These are phyloP conservation scores for Globisporangium parvum DNA, from an alignment of 352 stramenopile species.

Conservation along the genomic window DNA sequence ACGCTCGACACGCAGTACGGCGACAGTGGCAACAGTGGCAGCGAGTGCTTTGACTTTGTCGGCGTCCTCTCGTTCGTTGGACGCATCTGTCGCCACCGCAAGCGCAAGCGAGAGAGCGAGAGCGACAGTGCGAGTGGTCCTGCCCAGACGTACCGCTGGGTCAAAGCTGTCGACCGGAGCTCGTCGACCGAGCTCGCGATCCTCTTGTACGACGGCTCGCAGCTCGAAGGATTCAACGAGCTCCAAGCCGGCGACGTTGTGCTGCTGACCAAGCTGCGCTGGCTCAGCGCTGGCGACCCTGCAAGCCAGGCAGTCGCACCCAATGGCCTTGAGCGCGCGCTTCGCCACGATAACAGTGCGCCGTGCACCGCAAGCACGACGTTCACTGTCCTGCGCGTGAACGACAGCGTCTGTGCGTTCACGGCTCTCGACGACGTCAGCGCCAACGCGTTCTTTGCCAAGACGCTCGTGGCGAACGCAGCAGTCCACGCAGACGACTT, in stretches of 20 bases:
- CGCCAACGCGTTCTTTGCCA: constrained; percentile 28
- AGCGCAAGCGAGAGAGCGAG: constrained; percentile 16
- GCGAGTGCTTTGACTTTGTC: constrained; percentile 58
- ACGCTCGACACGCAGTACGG: constrained; percentile 24
- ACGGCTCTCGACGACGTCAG: constrained; percentile 30
- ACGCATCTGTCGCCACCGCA: constrained; percentile 27
- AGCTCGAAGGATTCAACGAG: constrained; percentile 34
- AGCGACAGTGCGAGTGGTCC: background rate
- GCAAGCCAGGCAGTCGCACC: too few relatives aligned
- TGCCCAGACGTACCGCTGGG: constrained; percentile 37
- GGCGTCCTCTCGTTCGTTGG: constrained; percentile 52
- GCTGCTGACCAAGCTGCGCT: constrained; percentile 56
- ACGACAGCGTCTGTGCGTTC: constrained; percentile 30
- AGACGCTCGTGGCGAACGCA: constrained; percentile 8
- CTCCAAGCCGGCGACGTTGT: constrained; percentile 43
- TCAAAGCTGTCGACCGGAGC: constrained; percentile 58
- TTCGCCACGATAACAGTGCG: constrained; percentile 7
- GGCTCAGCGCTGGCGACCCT: constrained; percentile 10
- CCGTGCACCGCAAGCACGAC: constrained; percentile 39
- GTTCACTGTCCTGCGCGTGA: constrained; percentile 33
- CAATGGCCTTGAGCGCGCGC: background rate
- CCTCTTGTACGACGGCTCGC: constrained; percentile 32
- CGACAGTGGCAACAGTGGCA: background rate
- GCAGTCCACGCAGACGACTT: background rate
- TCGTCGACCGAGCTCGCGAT: constrained; percentile 44